Conservation (phyloP, 2,329 filamentous ascomycete genomes). For the Pezicula rhizophila region DNA sequence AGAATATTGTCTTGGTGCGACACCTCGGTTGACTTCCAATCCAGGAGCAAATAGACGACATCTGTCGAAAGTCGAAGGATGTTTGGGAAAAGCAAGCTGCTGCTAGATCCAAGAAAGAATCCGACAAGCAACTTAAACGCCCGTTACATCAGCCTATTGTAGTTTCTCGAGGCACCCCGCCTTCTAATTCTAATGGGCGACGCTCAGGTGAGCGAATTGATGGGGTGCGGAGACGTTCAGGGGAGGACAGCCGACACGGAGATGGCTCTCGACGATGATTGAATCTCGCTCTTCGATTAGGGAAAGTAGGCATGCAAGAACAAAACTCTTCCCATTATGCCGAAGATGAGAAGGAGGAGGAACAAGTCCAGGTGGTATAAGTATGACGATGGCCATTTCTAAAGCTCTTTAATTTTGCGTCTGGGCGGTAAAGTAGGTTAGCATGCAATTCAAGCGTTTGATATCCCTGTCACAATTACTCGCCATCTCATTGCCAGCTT, state of each 20-base stretch:
- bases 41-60: slow-evolving; percentile 58
- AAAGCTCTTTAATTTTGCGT: no score
- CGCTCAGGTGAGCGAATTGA: slow-evolving; percentile 16
- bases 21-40: slow-evolving; percentile 8
- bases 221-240: slow-evolving; percentile 14
- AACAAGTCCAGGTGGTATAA: no score
- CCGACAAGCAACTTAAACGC: slow-evolving; percentile 46
- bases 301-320: no score
- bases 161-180: slow-evolving; percentile 36
- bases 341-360: no score
- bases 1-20: neutral
- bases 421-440: no score
- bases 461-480: no score
- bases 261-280: slow-evolving; percentile 14
- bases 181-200: slow-evolving; percentile 8
- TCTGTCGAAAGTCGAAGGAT: slow-evolving; percentile 52
- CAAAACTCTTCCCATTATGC: no score
- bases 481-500: no score
- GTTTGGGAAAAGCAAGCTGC: slow-evolving; percentile 52
- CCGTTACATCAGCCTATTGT: slow-evolving; percentile 51
- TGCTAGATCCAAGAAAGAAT: slow-evolving; percentile 36
- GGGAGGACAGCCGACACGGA: slow-evolving; percentile 12
- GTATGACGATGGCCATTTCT: no score
- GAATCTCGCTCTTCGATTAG: neutral
- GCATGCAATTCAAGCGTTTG: no score